phyloP scores from a whole-genome alignment of 177 flowering plant species.

The Vitis hybrid region DNA sequence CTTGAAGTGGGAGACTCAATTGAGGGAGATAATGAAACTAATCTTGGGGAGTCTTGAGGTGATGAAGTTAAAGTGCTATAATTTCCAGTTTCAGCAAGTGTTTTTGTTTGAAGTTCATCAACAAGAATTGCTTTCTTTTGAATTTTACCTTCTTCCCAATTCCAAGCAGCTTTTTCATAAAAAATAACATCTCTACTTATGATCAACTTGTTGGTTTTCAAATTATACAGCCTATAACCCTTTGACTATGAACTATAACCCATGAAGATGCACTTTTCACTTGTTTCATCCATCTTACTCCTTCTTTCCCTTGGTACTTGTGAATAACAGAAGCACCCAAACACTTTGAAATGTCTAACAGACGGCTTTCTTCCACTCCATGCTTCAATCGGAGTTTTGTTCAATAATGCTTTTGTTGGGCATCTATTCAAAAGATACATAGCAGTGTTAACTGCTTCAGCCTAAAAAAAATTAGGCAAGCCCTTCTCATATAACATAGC shows the following conservation, averaged over 20 bases:
- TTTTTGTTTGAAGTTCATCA: too few relatives aligned
- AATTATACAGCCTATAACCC: neutral
- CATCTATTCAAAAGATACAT: neutral
- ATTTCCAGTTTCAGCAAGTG: too few relatives aligned
- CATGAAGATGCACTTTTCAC: neutral
- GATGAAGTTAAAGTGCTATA: too few relatives aligned
- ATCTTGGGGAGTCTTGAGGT: too few relatives aligned
- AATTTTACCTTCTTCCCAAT: neutral
- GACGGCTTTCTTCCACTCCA: constrained; percentile 6
- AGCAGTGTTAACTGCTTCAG: neutral
- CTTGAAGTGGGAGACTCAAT: too few relatives aligned
- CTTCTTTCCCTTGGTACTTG: too few relatives aligned
- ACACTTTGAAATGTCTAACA: neutral
- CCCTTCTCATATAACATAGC: neutral
- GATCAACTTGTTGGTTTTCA: neutral
- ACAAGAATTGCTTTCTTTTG: too few relatives aligned
- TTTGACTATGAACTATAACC: neutral
- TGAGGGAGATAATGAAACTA: too few relatives aligned
- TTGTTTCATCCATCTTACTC: neutral
- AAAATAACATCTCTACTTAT: neutral
- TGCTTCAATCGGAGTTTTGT: constrained; percentile 7
- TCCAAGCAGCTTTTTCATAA: neutral
- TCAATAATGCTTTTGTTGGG: neutral
- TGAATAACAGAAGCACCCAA: neutral
- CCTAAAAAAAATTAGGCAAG: neutral